A percentile compares a stretch with the other conserved stretches of the same genome.
Conservation (phyloP, 2,329 filamentous ascomycete species). For the Calonectria montana region DNA sequence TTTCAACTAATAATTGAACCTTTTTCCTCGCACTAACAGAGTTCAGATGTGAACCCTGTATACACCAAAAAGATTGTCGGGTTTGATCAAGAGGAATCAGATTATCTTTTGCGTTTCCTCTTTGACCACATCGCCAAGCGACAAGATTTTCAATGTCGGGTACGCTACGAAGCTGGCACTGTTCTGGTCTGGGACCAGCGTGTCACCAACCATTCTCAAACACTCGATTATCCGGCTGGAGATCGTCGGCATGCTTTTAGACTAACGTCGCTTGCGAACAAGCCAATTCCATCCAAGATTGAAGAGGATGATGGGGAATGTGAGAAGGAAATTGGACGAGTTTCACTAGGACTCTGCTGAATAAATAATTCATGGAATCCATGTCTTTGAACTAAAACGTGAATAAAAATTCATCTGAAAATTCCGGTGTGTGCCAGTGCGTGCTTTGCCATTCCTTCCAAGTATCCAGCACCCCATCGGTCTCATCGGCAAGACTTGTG, state of each 20-base stretch:
- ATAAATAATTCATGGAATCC: neutral
- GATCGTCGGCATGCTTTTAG: neutral
- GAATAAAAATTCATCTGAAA: neutral
- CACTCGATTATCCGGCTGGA: neutral
- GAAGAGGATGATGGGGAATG: neutral
- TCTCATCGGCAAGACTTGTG: neutral
- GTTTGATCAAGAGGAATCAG: neutral
- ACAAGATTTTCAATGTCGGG: neutral
- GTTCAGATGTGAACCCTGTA: neutral
- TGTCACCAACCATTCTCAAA: neutral
- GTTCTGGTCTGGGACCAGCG: conserved; percentile 1
- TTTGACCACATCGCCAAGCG: conserved; percentile 3
- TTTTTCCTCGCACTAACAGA: neutral
- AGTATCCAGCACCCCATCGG: neutral
- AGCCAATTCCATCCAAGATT: neutral
- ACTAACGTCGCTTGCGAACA: neutral
- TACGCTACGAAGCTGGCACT: neutral
- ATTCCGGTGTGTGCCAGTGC: neutral
- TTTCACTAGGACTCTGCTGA: neutral
- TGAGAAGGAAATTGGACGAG: neutral
- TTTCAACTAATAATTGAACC: neutral
- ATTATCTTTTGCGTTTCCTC: neutral
- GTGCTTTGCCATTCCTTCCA: neutral
- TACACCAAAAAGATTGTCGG: neutral
- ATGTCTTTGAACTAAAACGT: neutral